These are phyloP conservation scores for Penicillium psychrofluorescens DNA, from an alignment of 495 filamentous ascomycete genomes.

Conservation along the genomic window DNA sequence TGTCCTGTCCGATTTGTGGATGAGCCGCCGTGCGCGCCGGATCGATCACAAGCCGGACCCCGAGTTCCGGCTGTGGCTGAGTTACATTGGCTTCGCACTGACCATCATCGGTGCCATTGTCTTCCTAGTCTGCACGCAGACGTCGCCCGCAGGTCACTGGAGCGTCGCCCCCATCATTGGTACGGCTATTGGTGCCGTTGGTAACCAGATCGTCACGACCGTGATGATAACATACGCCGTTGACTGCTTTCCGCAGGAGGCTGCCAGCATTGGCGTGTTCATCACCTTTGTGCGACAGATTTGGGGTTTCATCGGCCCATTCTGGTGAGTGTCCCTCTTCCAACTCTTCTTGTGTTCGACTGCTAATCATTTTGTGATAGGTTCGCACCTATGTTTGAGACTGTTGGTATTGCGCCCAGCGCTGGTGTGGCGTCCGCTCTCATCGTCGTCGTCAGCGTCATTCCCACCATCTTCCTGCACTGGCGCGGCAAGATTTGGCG, in stretches of 20 bases:
- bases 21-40: slow-evolving; percentile 22
- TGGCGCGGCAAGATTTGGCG: slow-evolving; percentile 20
- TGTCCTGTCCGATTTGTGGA: slow-evolving; percentile 39
- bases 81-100: slow-evolving; percentile 39
- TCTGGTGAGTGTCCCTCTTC: slow-evolving; percentile 30
- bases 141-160: slow-evolving; percentile 32
- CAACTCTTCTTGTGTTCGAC: not conserved
- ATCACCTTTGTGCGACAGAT: slow-evolving; percentile 45
- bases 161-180: slow-evolving; percentile 45
- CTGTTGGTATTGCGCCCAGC: slow-evolving; percentile 33
- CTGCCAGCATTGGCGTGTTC: slow-evolving; percentile 46
- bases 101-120: slow-evolving; percentile 44
- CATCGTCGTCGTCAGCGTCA: slow-evolving; percentile 27
- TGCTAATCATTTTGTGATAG: slow-evolving; percentile 5
- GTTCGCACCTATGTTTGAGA: slow-evolving; percentile 38
- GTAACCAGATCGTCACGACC: slow-evolving; percentile 51
- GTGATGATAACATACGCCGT: slow-evolving; percentile 47
- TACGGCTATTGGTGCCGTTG: slow-evolving; percentile 39
- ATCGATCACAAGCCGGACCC: slow-evolving; percentile 25
- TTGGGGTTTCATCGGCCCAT: slow-evolving; percentile 52
- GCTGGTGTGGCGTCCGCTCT: slow-evolving; percentile 26
- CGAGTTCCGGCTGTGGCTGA: slow-evolving; percentile 47
- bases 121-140: slow-evolving; percentile 38
- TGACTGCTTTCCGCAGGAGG: slow-evolving; percentile 41
- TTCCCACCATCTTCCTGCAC: slow-evolving; percentile 28